Evolutionary conservation across 164 flowering plant genomes (phyloP).

Genomic region (Annona squamosa): DNA sequence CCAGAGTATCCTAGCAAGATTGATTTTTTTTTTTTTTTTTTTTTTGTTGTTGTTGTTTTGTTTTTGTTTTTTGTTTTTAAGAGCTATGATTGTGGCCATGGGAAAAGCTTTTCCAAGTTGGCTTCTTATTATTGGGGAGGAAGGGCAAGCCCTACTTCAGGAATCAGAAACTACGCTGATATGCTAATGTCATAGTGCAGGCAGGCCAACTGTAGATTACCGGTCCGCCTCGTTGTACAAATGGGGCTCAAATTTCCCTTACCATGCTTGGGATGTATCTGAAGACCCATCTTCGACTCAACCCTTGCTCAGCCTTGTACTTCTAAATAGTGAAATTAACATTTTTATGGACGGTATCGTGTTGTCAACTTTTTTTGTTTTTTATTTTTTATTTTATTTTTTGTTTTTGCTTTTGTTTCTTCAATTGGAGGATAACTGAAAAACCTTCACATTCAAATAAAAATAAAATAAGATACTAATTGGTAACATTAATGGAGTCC

Average conservation of each 20-base stretch:
- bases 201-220: too few species aligned
- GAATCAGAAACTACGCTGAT: background rate
- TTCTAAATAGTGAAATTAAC: background rate
- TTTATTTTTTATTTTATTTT: background rate
- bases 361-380: background rate
- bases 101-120: background rate
- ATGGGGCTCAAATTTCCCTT: background rate
- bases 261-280: background rate
- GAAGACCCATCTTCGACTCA: background rate
- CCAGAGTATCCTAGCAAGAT: background rate
- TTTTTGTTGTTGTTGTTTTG: too few species aligned
- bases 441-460: slow-evolving; percentile 3
- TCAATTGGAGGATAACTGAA: background rate
- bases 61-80: background rate
- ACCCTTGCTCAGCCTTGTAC: background rate
- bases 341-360: background rate
- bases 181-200: background rate
- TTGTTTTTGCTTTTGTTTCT: background rate
- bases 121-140: background rate
- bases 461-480: background rate
- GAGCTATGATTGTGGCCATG: background rate
- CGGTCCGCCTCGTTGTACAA: too few species aligned
- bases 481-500: background rate
- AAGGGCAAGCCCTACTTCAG: background rate
- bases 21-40: background rate